Evolutionary conservation across 2,329 filamentous ascomycete genomes (phyloP).

Genomic region (Apiospora arundinis): DNA sequence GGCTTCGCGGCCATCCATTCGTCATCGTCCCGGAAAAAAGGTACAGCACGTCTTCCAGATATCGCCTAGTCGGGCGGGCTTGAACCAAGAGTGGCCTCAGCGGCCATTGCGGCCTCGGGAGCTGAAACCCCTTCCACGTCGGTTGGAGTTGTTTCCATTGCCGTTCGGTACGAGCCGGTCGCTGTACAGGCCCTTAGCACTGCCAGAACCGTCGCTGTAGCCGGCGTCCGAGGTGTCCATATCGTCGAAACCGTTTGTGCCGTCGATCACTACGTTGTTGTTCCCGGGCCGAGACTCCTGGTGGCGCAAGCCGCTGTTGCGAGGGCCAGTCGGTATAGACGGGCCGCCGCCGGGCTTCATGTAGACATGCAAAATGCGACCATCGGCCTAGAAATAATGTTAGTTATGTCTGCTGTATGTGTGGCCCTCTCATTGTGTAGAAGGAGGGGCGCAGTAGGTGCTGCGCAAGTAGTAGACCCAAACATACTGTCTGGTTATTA

Average conservation of each 20-base stretch:
- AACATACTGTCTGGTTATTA: conserved; percentile 76
- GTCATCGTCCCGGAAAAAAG: neutral
- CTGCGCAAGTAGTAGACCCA: neutral
- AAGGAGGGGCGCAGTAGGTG: neutral
- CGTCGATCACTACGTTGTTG: conserved; percentile 56
- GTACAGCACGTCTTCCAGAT: neutral
- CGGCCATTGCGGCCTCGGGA: conserved; percentile 10
- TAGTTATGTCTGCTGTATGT: conserved; percentile 15
- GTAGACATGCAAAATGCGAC: conserved; percentile 75
- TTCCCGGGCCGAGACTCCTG: conserved; percentile 38
- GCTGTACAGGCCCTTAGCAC: conserved; percentile 53
- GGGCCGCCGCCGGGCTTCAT: conserved; percentile 60
- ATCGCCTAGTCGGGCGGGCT: neutral
- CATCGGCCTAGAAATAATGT: conserved; percentile 65
- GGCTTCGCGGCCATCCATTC: neutral
- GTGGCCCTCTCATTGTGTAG: neutral
- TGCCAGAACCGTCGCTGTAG: conserved; percentile 31
- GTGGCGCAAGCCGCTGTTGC: conserved; percentile 41
- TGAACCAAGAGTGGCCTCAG: neutral
- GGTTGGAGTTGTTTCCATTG: neutral
- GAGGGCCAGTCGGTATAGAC: conserved; percentile 39
- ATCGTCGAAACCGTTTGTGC: conserved; percentile 60
- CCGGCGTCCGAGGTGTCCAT: conserved; percentile 46
- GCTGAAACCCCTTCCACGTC: conserved; percentile 19
- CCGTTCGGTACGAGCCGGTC: conserved; percentile 40